These are phyloP conservation scores for Cladophialophora bantiana DNA, from an alignment of 2,329 filamentous ascomycete genomes.

Conservation along the genomic window DNA sequence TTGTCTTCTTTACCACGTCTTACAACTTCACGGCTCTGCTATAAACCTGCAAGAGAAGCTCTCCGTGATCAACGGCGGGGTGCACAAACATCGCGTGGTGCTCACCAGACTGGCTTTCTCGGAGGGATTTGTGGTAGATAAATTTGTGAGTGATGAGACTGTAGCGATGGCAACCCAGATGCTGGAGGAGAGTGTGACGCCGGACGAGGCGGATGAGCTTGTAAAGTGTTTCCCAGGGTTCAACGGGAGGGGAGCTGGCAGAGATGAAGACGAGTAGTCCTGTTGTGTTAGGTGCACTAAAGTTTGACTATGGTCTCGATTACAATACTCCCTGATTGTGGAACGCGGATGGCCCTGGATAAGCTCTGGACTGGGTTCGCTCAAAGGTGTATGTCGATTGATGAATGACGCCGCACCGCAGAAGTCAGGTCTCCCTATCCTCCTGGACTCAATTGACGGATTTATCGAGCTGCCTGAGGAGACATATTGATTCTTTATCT, in stretches of 20 bases:
- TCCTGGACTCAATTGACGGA: too few species aligned
- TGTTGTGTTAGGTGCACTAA: background rate
- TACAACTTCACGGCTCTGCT: constrained; percentile 64
- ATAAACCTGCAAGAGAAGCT: constrained; percentile 77
- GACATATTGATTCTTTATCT: too few species aligned
- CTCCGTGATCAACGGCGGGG: constrained; percentile 70
- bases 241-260: constrained; percentile 35
- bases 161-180: constrained; percentile 82
- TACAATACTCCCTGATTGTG: background rate
- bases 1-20: constrained; percentile 67
- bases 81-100: constrained; percentile 81
- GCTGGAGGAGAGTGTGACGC: constrained; percentile 79
- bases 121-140: constrained; percentile 78
- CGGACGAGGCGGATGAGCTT: constrained; percentile 74
- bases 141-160: constrained; percentile 77
- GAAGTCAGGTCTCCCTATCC: too few species aligned
- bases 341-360: background rate
- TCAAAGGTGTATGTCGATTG: too few species aligned
- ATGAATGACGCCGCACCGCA: too few species aligned
- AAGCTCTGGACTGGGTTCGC: too few species aligned
- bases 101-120: constrained; percentile 86
- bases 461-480: too few species aligned
- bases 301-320: background rate
- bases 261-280: constrained; percentile 3
- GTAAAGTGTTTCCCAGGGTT: constrained; percentile 52